These are phyloP conservation scores for Cutaneotrichosporon spelunceum DNA, from an alignment of 1,284 basidiomycete genomes.

Conservation along the genomic window DNA sequence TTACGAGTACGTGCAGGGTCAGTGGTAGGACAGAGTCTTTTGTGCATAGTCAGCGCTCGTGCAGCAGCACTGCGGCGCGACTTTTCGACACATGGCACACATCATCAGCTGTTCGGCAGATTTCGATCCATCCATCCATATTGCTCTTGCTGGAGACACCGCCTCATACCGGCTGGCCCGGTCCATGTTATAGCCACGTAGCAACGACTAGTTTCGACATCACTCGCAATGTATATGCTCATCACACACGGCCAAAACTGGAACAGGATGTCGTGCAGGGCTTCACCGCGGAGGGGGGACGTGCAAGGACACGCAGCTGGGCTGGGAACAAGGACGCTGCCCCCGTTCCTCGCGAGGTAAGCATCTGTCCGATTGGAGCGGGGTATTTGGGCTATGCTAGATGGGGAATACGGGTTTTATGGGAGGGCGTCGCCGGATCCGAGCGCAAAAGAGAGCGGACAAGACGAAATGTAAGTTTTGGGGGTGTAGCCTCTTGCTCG, in stretches of 20 bases:
- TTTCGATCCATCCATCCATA: conserved; percentile 2
- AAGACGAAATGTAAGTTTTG: no score
- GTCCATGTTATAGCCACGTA: conserved; percentile 13
- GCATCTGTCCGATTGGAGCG: no score
- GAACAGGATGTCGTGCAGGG: not conserved
- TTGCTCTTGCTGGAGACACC: conserved; percentile 2
- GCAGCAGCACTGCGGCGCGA: conserved; percentile 1
- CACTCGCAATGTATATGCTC: conserved; percentile 17
- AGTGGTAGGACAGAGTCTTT: conserved; percentile 14
- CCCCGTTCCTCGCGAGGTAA: not conserved
- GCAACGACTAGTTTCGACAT: conserved; percentile 7
- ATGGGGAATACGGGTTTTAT: no score
- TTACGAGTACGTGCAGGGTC: conserved; percentile 20
- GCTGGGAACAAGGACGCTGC: not conserved
- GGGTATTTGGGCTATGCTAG: not conserved
- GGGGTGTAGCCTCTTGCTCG: no score
- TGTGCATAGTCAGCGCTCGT: conserved; percentile 1
- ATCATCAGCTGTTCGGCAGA: not conserved
- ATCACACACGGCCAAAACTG: conserved; percentile 7
- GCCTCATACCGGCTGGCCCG: conserved; percentile 7
- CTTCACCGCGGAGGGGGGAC: not conserved
- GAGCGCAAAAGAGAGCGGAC: no score
- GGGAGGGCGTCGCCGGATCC: no score
- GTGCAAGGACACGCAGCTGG: not conserved
- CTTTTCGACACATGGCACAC: not conserved